Conservation (phyloP, 495 filamentous ascomycete genomes). For the Terfezia boudieri region DNA sequence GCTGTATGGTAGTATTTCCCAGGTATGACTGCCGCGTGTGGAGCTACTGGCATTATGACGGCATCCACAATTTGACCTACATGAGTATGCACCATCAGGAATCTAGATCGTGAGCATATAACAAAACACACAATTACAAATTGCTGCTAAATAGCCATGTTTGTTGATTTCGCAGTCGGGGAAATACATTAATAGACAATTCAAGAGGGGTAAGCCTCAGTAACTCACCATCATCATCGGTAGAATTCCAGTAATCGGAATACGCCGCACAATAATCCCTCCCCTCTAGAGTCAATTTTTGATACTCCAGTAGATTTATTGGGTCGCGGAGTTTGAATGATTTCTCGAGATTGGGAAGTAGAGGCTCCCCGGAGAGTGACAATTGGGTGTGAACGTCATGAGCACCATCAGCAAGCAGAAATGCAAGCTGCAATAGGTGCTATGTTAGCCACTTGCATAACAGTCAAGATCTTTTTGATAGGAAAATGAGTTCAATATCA, state of each 20-base stretch:
- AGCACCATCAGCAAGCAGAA: slow-evolving; percentile 32
- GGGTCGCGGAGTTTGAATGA: slow-evolving; percentile 20
- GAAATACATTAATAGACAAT: no score
- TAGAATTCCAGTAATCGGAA: background rate
- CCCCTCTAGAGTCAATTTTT: slow-evolving; percentile 29
- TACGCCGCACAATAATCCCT: slow-evolving; percentile 5
- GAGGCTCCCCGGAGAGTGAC: slow-evolving; percentile 28
- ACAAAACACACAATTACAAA: no score
- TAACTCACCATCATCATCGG: background rate
- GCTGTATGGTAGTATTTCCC: background rate
- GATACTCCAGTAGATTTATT: slow-evolving; percentile 33
- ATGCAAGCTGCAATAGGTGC: slow-evolving; percentile 14
- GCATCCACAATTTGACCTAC: background rate
- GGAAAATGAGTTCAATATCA: no score
- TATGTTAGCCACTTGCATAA: background rate
- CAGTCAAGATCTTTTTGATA: no score
- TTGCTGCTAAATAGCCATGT: no score
- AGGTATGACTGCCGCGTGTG: background rate
- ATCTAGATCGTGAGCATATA: no score
- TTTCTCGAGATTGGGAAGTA: slow-evolving; percentile 28
- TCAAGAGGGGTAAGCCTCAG: no score
- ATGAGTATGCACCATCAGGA: no score
- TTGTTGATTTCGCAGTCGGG: no score
- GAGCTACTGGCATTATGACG: background rate
- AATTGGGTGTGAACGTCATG: slow-evolving; percentile 32